Evolutionary conservation across 306 rosid species (phyloP), one percentile per base, ranked within the genome.

Genomic region (Cicer chorassanicum): DNA sequence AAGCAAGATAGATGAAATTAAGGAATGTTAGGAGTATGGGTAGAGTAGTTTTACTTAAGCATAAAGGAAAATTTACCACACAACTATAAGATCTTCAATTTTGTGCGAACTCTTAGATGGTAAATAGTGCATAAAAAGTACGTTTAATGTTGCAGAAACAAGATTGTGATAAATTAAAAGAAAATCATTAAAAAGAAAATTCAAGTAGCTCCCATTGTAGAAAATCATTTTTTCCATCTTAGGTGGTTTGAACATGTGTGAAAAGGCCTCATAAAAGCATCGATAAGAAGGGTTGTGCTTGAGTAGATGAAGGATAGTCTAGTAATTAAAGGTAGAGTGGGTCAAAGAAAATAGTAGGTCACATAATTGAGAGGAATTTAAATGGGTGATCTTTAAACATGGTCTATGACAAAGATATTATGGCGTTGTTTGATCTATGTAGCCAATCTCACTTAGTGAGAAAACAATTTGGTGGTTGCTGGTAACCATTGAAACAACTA

Each of bases 401-500:
- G 24, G 54, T 18, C 18, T 43, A 43, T 44, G 71, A 44, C 51
- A 19, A 19, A 44, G 71, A 44, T 9, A 12, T 18, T 43, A 5
- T 65, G 54, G 11, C 18, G 24, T 44, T 7, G 41, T 19, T 18
- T 66, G 56, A 45, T 45, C 18, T 12, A 45, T 24, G n/a, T 21
- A 21, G 41, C 0, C 11, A 21, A 45, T 19, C 36, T 53, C 10
- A 63, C 51, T 8, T 45, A 24, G 43, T 45, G 42, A 34, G 41
- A 3, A 10, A 19, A 10, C 3, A n/a, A 16, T 21, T 67, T 21
- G 15, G 18, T 24, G 14, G 60, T 16, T 34, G 36, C 12, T 2
- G 54, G 29, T 67, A 67, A 18, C 59, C 67, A 43, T 63, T 36
- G 63, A 43, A 56, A 8, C 18, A 39, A 65, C 71, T 64, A 36